Percentiles rank a stretch among this genome's conserved stretches.
Evolutionary conservation across 129 eudicot species (phyloP).

Genomic region (Escallonia herrerae): DNA sequence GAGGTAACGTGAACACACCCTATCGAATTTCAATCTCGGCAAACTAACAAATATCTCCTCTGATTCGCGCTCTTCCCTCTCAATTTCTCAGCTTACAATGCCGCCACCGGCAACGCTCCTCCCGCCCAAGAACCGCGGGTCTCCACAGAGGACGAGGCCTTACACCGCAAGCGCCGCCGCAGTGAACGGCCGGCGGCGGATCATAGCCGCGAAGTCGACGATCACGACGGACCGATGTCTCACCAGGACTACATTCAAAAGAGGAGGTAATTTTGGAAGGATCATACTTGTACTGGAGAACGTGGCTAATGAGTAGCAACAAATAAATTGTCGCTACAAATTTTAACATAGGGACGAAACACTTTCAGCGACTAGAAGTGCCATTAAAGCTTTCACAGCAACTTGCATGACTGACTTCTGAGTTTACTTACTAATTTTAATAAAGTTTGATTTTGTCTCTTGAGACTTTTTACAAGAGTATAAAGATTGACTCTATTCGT

Average conservation of each 20-base stretch:
- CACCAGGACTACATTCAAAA: conserved; percentile 69
- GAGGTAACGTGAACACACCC: conserved; percentile 18
- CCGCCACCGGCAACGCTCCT: conserved; percentile 51
- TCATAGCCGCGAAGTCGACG: conserved; percentile 12
- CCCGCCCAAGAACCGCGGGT: conserved; percentile 17
- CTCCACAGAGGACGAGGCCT: conserved; percentile 7
- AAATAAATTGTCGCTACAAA: too few species aligned
- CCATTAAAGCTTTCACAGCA: too few species aligned
- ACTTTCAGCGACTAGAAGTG: too few species aligned
- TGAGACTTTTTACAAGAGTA: too few species aligned
- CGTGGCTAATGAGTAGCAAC: too few species aligned
- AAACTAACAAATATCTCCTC: not conserved
- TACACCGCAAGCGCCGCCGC: conserved; percentile 34
- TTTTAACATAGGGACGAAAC: too few species aligned
- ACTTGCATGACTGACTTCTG: too few species aligned
- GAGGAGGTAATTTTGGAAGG: conserved; percentile 36
- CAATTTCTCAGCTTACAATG: conserved; percentile 49
- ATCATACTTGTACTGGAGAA: not conserved
- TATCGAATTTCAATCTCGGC: too few species aligned
- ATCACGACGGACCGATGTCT: conserved; percentile 66
- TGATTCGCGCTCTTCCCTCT: not conserved
- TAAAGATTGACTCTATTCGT: too few species aligned
- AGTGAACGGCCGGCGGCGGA: conserved; percentile 19
- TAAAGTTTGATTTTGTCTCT: not conserved
- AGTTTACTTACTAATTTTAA: not conserved